Evolutionary conservation across 2,329 filamentous ascomycete genomes (phyloP).

Genomic region (Diaporthe ampelina): DNA sequence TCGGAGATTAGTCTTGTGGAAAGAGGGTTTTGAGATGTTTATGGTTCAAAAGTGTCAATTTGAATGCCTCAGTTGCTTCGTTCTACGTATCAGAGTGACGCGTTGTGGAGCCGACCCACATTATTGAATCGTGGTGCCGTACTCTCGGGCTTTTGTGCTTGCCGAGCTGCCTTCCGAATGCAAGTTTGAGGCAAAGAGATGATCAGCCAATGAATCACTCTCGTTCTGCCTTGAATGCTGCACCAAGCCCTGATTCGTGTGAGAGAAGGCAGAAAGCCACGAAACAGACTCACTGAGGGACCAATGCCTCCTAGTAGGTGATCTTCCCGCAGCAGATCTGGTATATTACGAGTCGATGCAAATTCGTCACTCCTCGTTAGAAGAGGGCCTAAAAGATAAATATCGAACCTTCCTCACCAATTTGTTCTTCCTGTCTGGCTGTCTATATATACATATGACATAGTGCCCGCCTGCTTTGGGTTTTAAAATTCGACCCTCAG

Average conservation of each 20-base stretch:
- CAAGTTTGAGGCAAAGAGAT: background rate
- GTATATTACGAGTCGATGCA: too few relatives aligned
- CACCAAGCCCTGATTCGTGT: conserved; percentile 6
- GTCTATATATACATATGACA: too few relatives aligned
- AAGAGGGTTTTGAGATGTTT: background rate
- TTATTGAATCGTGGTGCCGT: conserved; percentile 3
- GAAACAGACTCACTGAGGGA: background rate
- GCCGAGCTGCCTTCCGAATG: background rate
- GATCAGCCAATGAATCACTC: background rate
- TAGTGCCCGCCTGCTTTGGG: too few relatives aligned
- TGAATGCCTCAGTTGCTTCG: background rate
- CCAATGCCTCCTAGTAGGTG: background rate
- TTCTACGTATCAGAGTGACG: background rate
- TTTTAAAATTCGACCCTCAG: too few relatives aligned
- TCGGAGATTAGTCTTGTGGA: background rate
- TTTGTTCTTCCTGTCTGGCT: too few relatives aligned
- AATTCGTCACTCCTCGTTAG: too few relatives aligned
- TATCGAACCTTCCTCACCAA: too few relatives aligned
- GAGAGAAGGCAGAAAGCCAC: background rate
- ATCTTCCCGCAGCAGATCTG: conserved; percentile 2
- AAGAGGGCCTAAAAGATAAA: too few relatives aligned
- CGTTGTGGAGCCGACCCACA: conserved; percentile 11
- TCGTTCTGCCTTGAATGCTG: background rate
- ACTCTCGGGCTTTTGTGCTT: conserved; percentile 1
- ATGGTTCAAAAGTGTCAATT: background rate